Evolutionary conservation across 352 stramenopile species (phyloP).

Genomic region (Globisporangium spinosum): DNA sequence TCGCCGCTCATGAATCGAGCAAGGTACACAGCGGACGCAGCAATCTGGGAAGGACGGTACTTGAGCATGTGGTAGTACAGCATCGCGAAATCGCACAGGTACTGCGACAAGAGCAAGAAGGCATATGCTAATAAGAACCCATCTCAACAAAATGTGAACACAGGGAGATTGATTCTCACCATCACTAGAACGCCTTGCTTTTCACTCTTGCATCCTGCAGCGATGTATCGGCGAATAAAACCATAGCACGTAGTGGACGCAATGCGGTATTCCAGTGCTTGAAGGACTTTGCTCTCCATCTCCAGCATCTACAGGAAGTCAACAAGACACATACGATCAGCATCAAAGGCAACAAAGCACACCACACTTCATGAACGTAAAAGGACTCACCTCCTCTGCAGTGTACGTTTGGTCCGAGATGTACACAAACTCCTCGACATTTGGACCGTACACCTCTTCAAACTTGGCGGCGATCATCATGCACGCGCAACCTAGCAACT

Average conservation of each 20-base stretch:
- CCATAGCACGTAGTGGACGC: conserved; percentile 74
- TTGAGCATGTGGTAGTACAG: conserved; percentile 74
- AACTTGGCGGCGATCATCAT: conserved; percentile 97
- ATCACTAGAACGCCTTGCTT: conserved; percentile 59
- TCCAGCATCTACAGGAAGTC: conserved; percentile 55
- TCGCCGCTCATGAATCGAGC: conserved; percentile 63
- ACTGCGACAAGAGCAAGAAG: conserved; percentile 32
- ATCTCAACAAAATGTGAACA: not conserved
- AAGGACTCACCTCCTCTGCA: conserved; percentile 52
- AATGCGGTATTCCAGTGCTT: conserved; percentile 71
- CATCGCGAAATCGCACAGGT: conserved; percentile 68
- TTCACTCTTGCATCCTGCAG: conserved; percentile 50
- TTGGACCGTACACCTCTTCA: conserved; percentile 95
- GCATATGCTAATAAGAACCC: not conserved
- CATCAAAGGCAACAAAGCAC: conserved; percentile 10
- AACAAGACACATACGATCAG: not conserved
- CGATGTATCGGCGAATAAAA: conserved; percentile 61
- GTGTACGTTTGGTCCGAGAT: conserved; percentile 97
- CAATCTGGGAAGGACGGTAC: conserved; percentile 67
- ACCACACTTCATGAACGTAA: not conserved
- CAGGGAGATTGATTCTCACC: conserved; percentile 22
- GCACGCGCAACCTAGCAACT: conserved; percentile 94
- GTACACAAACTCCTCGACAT: conserved; percentile 95
- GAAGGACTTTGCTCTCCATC: conserved; percentile 76
- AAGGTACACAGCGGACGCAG: conserved; percentile 72